Percentiles rank a stretch among this genome's conserved stretches.
Evolutionary conservation across 2,329 filamentous ascomycete species (phyloP).

Genomic region (Hypomyces perniciosus): DNA sequence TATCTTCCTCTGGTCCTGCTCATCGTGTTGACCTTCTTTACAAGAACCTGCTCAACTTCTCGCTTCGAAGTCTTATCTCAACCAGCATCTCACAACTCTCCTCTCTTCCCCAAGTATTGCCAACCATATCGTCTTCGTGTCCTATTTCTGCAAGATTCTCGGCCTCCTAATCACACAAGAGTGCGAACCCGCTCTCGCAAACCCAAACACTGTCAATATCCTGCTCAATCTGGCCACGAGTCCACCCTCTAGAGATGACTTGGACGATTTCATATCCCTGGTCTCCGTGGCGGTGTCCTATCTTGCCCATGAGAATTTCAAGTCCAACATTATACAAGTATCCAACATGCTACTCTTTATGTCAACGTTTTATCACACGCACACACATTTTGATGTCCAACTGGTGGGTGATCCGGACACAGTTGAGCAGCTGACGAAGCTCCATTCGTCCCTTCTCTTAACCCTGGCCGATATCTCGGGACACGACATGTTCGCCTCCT

Average conservation of each 20-base stretch:
- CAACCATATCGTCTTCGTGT: constrained; percentile 38
- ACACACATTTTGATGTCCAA: constrained; percentile 34
- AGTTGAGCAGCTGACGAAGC: constrained; percentile 37
- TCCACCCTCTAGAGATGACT: constrained; percentile 36
- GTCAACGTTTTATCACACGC: constrained; percentile 41
- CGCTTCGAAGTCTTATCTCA: constrained; percentile 48
- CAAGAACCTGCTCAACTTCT: constrained; percentile 52
- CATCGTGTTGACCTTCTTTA: background rate
- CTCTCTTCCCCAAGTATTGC: constrained; percentile 40
- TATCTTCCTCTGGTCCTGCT: background rate
- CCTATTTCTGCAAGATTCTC: constrained; percentile 52
- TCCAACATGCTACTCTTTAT: constrained; percentile 40
- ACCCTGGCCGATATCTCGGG: constrained; percentile 48
- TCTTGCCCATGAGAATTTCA: constrained; percentile 47
- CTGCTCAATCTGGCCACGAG: constrained; percentile 46
- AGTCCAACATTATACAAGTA: constrained; percentile 39
- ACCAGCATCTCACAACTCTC: constrained; percentile 42
- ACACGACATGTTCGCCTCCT: constrained; percentile 38
- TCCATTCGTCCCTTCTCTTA: constrained; percentile 46
- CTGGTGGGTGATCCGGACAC: constrained; percentile 42
- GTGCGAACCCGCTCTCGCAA: constrained; percentile 38
- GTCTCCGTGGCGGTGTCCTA: constrained; percentile 50
- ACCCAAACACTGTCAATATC: constrained; percentile 40
- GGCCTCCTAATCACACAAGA: constrained; percentile 49
- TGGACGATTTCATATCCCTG: constrained; percentile 49